phyloP scores from a whole-genome alignment of 1,284 basidiomycete species.

The Ustilago crameri region DNA sequence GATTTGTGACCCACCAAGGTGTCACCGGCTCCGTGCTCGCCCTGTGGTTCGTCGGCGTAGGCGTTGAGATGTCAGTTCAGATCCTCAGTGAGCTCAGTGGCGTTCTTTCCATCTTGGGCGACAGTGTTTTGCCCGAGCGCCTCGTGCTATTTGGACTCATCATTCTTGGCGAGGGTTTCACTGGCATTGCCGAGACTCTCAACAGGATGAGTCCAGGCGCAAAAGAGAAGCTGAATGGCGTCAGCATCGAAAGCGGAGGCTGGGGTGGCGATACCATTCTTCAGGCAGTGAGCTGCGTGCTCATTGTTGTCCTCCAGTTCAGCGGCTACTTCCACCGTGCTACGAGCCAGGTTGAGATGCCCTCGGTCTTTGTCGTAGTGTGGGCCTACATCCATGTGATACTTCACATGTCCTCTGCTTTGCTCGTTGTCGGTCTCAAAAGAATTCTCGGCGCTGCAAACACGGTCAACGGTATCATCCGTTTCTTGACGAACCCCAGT shows the following conservation, averaged over 20 bases:
- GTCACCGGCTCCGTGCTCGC: constrained; percentile 23
- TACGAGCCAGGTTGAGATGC: constrained; percentile 19
- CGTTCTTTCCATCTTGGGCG: constrained; percentile 23
- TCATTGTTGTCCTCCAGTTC: constrained; percentile 46
- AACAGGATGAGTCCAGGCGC: constrained; percentile 46
- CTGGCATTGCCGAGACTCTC: constrained; percentile 37
- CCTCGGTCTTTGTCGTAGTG: constrained; percentile 25
- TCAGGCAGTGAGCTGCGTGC: constrained; percentile 31
- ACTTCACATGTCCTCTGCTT: constrained; percentile 44
- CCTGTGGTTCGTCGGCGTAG: constrained; percentile 47
- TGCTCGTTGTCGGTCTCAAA: constrained; percentile 46
- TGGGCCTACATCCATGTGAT: constrained; percentile 47
- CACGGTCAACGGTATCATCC: constrained; percentile 27
- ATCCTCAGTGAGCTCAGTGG: constrained; percentile 31
- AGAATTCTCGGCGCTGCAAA: constrained; percentile 43
- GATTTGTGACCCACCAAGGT: constrained; percentile 11
- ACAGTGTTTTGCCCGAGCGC: constrained; percentile 33
- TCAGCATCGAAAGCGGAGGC: constrained; percentile 32
- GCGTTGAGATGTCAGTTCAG: constrained; percentile 26
- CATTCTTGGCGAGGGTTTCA: constrained; percentile 49
- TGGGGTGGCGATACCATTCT: constrained; percentile 41
- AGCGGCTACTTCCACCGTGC: constrained; percentile 45
- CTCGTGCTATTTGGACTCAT: constrained; percentile 47
- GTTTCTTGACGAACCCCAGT: constrained; percentile 14
- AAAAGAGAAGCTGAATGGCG: constrained; percentile 14